Base-by-base conservation (phyloP, 208 protist genomes). In the Zelonia costaricensis region DNA sequence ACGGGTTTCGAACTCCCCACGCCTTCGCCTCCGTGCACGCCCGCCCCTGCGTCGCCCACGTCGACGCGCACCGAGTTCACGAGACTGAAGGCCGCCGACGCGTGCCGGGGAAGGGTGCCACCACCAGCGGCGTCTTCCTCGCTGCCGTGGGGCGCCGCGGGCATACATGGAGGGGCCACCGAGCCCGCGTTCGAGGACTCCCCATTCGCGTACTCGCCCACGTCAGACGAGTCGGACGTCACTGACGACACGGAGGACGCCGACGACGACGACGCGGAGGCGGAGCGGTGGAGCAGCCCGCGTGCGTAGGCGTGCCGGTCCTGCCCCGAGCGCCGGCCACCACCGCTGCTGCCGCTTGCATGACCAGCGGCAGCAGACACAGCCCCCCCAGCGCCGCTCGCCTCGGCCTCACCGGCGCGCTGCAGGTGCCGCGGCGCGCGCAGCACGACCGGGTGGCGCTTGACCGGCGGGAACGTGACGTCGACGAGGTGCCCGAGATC, bases 401-500 rank as follows among this genome's bases (percentile, higher is more conserved):
- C 9, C 36, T 7, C 43, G 13, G 59, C 18, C n/a, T 43, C 18
- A 9, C 42, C 45, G 9, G 43, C 15, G n/a, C 40, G 71, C 9
- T 39, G 42, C 10, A 27, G 12, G 30, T 52, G 58, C 12, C 58
- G 67, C 25, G 52, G 59, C 4, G 44, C 45, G 13, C 64, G 71
- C 35, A 60, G 20, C n/a, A 72, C 22, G 13, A 65, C 42, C 15
- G 56, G 49, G 10, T 25, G 20, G 25, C 65, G 65, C 31, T 47
- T 57, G 18, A 71, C 33, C n/a, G 85, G 86, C 4, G 92, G 92
- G 49, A 97, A 97, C 2, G 78, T 87, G 2, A 91, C 73, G 64
- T 97, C 88, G 4, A 93, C 86, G 3, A 94, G 74, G 35, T 93
- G 72, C 12, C 81, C 71, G 27, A 97, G 64, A 59, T 90, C 85